Percentiles rank a stretch among this genome's conserved stretches.
Evolutionary conservation across 2,329 filamentous ascomycete species (phyloP).

Genomic region (Ophiostoma piceae): DNA sequence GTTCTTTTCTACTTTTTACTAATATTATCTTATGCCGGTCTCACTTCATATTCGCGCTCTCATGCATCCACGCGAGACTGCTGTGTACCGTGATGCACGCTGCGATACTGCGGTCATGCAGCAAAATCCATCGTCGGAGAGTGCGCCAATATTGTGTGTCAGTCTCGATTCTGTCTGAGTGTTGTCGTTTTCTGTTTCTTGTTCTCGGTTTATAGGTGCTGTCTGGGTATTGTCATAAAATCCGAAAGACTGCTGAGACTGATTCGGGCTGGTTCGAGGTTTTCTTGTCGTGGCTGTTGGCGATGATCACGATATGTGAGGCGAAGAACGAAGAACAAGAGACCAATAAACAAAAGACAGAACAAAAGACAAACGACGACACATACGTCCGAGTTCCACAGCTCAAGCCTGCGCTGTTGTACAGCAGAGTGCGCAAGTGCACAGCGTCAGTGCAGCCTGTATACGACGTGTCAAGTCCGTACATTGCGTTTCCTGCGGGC

Average conservation of each 20-base stretch:
- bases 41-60: neutral
- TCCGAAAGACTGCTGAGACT: neutral
- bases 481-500: neutral
- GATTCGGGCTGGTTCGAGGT: neutral
- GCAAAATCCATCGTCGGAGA: constrained; percentile 5
- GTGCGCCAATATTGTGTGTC: neutral
- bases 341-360: neutral
- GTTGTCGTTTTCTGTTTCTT: neutral
- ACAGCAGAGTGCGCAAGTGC: neutral
- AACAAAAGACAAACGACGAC: neutral
- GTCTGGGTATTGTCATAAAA: neutral
- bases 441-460: neutral
- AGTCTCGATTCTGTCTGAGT: no score
- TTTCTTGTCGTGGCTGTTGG: neutral
- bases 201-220: neutral
- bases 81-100: constrained; percentile 15
- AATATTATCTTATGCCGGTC: neutral
- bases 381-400: neutral
- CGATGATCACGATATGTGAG: no score
- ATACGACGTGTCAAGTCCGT: constrained; percentile 11
- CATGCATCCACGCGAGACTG: constrained; percentile 16
- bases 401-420: neutral
- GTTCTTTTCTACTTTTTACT: neutral
- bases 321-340: no score
- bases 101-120: constrained; percentile 19